Conservation (phyloP, 345 rosid species). For the Lepidium sativum region DNA sequence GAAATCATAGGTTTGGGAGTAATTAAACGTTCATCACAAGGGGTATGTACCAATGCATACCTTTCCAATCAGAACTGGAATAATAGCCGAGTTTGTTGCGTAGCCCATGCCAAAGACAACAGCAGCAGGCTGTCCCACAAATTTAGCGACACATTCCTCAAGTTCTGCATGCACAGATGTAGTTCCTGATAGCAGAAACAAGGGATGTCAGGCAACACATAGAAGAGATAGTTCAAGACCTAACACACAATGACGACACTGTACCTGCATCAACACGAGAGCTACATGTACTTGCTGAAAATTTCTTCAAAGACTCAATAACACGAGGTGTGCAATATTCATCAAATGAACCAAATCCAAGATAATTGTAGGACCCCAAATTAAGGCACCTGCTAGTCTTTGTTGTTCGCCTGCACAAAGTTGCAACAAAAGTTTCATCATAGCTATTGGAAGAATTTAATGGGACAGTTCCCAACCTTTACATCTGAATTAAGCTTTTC, state of each 20-base stretch:
- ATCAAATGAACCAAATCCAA: conserved; percentile 92
- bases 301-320: conserved; percentile 63
- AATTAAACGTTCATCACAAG: not conserved
- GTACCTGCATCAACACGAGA: conserved; percentile 86
- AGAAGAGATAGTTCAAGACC: not conserved
- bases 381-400: conserved; percentile 72
- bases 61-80: conserved; percentile 87
- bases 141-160: conserved; percentile 74
- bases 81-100: conserved; percentile 75
- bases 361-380: conserved; percentile 94
- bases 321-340: conserved; percentile 95
- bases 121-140: conserved; percentile 91
- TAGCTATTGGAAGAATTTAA: no score
- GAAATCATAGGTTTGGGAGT: not conserved
- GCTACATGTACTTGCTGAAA: conserved; percentile 84
- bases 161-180: conserved; percentile 62
- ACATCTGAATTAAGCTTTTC: not conserved
- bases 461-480: not conserved
- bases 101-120: conserved; percentile 88
- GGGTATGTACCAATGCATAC: conserved; percentile 30
- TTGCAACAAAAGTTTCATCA: not conserved
- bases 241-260: not conserved
- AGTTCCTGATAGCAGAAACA: conserved; percentile 48
- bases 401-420: conserved; percentile 56
- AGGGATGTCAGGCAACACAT: conserved; percentile 2